Evolutionary conservation across 2,329 filamentous ascomycete genomes (phyloP), one percentile per base, ranked within the genome.

Genomic region (Ceratocystis ficicola): DNA sequence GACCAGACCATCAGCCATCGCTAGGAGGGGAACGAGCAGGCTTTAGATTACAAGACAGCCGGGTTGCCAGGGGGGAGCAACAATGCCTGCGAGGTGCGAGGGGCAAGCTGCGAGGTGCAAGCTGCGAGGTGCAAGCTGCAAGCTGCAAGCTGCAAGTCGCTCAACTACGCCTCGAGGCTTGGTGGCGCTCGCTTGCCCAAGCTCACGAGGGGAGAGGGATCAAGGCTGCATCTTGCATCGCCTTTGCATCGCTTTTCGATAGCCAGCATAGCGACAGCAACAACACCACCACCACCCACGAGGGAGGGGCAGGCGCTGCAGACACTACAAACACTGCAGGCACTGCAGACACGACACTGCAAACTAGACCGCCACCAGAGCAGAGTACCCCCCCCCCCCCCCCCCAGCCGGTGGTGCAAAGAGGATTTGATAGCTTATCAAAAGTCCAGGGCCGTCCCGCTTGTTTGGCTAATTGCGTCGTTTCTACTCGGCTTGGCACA

Each of bases 351-450:
- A 41, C 36, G 36, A 41, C 36, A 44, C 12, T 65, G 36, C 15
- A 65, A 65, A 65, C 60, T 60, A 65, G 52, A 60, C 32, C 48
- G 28, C 22, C 55, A n/a, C 36, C 36, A 41, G 36, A 41, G 10
- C 36, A 41, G 36, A 41, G 10, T 2, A 41, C 36, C 10, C n/a
- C n/a, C n/a, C n/a, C n/a, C n/a, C n/a, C n/a, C n/a, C n/a, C n/a
- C n/a, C n/a, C n/a, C 36, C 36, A 12, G 36, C 36, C 20, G 52
- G 52, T 60, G 63, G 20, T 30, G 15, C 41, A 46, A 52, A 30
- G 50, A 65, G 63, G 50, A 65, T 65, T 44, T 30, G 52, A 32
- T 63, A 46, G 44, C 44, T 50, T 41, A 62, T 62, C 22, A 63
- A 52, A 52, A 52, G 20, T 25, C 20, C 48, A 52, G 48, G 48